Conservation (phyloP, 2,329 filamentous ascomycete species). For the Trichocomaceae sp. region DNA sequence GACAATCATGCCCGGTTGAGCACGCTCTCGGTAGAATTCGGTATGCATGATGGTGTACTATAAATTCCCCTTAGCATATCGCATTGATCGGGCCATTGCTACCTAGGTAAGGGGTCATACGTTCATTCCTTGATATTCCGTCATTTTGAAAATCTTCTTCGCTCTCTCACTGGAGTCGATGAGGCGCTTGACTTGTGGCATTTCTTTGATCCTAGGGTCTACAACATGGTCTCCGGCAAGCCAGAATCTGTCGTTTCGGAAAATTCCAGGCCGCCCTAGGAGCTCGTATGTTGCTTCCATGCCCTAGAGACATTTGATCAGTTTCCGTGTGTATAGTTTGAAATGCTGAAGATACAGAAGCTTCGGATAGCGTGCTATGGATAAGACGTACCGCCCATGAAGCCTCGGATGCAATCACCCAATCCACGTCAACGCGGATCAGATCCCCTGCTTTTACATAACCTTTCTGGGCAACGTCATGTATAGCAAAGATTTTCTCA, state of each 20-base stretch:
- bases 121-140: slow-evolving; percentile 38
- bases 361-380: background rate
- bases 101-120: slow-evolving; percentile 12
- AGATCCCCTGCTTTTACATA: slow-evolving; percentile 35
- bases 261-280: slow-evolving; percentile 39
- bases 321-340: background rate
- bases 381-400: slow-evolving; percentile 31
- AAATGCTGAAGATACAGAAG: background rate
- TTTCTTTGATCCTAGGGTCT: slow-evolving; percentile 38
- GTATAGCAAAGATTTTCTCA: slow-evolving; percentile 44
- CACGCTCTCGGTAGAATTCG: slow-evolving; percentile 41
- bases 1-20: slow-evolving; percentile 40
- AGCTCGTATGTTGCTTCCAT: slow-evolving; percentile 39
- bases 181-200: slow-evolving; percentile 32
- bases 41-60: slow-evolving; percentile 43
- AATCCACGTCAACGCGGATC: slow-evolving; percentile 41
- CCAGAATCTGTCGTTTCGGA: slow-evolving; percentile 47
- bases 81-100: background rate
- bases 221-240: slow-evolving; percentile 46
- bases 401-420: slow-evolving; percentile 42
- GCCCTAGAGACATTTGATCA: slow-evolving; percentile 17
- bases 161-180: slow-evolving; percentile 34
- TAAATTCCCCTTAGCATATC: background rate
- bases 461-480: slow-evolving; percentile 32
- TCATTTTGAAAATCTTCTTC: slow-evolving; percentile 39